Base-by-base conservation (phyloP, 2,329 filamentous ascomycete genomes). In the Paraconiothyrium brasiliense region DNA sequence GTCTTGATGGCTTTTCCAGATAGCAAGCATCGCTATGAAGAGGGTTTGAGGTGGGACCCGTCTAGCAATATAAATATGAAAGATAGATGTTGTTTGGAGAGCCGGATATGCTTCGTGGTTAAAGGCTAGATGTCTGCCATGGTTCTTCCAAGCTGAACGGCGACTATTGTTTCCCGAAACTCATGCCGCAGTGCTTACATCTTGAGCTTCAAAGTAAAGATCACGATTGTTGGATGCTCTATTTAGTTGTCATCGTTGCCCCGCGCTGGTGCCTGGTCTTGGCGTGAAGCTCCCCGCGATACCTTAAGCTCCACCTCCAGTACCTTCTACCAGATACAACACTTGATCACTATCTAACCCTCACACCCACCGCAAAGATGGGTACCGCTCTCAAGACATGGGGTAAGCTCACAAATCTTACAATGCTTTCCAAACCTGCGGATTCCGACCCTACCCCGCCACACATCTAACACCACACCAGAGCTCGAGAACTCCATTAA, bases 401-500 rank as follows among this genome's bases (percentile, higher is more conserved):
- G 76, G 76, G 76, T 78, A 70, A 67, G 72, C 62, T 52, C 30
- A 41, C 34, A 3, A 0, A 14, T 22, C 48, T 10, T 32, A 50
- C 27, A 47, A 37, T 47, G 49, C 14, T 20, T 3, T 24, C 37
- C 41, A 35, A 49, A 22, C 32, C 6, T 10, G 22, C 16, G 49
- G 22, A 16, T n/a, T 13, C 37, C 10, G 41, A 22, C 20, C 43
- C 57, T 67, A 57, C 65, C 62, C 64, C 64, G 49, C 67, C 54
- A 51, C 61, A 50, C 24, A 60, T 60, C 66, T 69, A 69, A 70
- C 65, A 34, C 59, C n/a, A 56, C 51, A 43, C 16, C 74, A 97
- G 94, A 97, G 85, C 87, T 95, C 75, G 92, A 97, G 78, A 97
- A 97, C 79, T 89, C 90, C 63, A 84, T 82, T 80, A 86, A 90